These are phyloP conservation scores for Rhododendron henanense DNA, from an alignment of 148 eudicot genomes.

Conservation along the genomic window DNA sequence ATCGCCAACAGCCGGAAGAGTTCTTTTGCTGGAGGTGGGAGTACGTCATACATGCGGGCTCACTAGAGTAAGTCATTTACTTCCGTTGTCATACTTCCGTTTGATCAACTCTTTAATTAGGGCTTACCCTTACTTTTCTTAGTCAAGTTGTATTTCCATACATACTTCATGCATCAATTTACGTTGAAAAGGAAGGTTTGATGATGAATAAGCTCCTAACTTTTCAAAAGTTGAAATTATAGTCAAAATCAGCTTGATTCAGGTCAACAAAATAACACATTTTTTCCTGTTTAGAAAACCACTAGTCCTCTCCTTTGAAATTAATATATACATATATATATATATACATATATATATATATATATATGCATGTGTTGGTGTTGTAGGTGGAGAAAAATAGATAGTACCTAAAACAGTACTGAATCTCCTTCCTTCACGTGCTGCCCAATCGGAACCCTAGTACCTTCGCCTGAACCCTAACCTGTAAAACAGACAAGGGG, in stretches of 20 bases:
- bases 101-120: not conserved
- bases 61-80: not conserved
- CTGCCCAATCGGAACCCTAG: too few species aligned
- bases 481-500: too few species aligned
- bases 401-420: too few species aligned
- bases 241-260: not conserved
- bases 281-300: not conserved
- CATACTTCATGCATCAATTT: not conserved
- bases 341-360: too few species aligned
- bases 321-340: too few species aligned
- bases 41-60: too few species aligned
- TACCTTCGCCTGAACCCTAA: too few species aligned
- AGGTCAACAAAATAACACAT: not conserved
- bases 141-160: not conserved
- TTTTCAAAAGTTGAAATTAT: too few species aligned
- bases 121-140: not conserved
- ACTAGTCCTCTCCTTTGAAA: not conserved
- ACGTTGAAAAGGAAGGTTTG: not conserved
- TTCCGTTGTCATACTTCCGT: too few species aligned
- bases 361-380: too few species aligned
- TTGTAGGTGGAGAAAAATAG: too few species aligned
- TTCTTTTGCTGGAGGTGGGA: not conserved
- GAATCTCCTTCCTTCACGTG: too few species aligned
- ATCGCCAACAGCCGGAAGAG: not conserved
- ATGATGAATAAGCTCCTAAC: not conserved